Evolutionary conservation across 306 rosid genomes (phyloP).

Genomic region (Abrus pulchellus): DNA sequence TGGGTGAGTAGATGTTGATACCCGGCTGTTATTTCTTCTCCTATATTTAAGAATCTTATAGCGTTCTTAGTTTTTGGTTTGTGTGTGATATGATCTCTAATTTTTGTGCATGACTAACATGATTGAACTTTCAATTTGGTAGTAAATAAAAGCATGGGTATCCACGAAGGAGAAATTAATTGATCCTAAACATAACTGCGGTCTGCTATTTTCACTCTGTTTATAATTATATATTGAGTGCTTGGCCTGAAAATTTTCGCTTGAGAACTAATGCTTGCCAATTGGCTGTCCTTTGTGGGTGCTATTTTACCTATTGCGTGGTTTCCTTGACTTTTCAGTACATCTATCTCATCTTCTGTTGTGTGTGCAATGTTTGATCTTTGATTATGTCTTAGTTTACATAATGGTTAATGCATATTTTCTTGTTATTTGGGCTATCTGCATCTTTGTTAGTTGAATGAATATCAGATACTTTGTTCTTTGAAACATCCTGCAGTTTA

Average conservation of each 20-base stretch:
- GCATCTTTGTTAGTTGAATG: background rate
- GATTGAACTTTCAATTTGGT: slow-evolving; percentile 14
- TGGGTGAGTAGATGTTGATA: slow-evolving; percentile 58
- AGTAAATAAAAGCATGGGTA: background rate
- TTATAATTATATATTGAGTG: background rate
- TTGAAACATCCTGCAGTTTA: background rate
- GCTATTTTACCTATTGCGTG: background rate
- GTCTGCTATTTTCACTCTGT: background rate
- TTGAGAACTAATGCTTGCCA: background rate
- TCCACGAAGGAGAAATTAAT: background rate
- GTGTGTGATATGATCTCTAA: background rate
- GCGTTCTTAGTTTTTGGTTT: background rate
- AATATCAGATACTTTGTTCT: background rate
- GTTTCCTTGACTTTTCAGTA: background rate
- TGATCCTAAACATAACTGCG: background rate
- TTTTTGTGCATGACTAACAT: slow-evolving; percentile 28
- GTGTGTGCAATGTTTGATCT: background rate
- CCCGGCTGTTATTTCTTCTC: slow-evolving; percentile 6
- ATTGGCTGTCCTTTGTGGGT: background rate
- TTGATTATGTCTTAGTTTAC: background rate
- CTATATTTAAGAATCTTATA: background rate
- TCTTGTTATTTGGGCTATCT: background rate
- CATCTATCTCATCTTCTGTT: background rate
- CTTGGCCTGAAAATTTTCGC: background rate
- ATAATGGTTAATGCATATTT: background rate